These are phyloP conservation scores for Wickerhamiella infanticola DNA, from an alignment of 1,139 yeast genomes.

Conservation along the genomic window DNA sequence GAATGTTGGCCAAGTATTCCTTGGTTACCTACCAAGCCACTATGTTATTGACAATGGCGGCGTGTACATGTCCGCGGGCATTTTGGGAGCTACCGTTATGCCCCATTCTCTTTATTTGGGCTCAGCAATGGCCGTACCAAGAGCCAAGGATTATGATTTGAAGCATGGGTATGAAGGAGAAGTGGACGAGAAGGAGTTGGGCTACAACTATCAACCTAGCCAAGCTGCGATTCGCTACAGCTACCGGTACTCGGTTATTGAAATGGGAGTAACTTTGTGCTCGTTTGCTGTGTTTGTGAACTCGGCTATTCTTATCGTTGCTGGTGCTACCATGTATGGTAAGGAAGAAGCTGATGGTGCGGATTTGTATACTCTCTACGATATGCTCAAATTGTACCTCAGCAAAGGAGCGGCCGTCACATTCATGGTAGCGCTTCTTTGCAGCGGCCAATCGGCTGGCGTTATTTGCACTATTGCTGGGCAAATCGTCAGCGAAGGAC, in stretches of 20 bases:
- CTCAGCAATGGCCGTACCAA: slow-evolving; percentile 59
- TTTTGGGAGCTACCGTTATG: slow-evolving; percentile 75
- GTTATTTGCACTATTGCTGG: slow-evolving; percentile 81
- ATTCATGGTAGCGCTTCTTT: slow-evolving; percentile 58
- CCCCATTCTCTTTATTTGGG: slow-evolving; percentile 67
- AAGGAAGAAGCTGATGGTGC: slow-evolving; percentile 55
- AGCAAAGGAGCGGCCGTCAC: slow-evolving; percentile 65
- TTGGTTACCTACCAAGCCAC: slow-evolving; percentile 57
- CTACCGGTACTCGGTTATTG: slow-evolving; percentile 49
- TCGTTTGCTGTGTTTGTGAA: slow-evolving; percentile 69
- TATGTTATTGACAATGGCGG: slow-evolving; percentile 50
- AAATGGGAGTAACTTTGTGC: slow-evolving; percentile 48
- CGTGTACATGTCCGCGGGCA: slow-evolving; percentile 57
- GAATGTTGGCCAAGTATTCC: slow-evolving; percentile 36
- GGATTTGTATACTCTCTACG: slow-evolving; percentile 56
- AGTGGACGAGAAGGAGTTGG: slow-evolving; percentile 19
- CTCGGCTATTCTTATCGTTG: slow-evolving; percentile 57
- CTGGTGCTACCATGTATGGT: slow-evolving; percentile 49
- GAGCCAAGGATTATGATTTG: slow-evolving; percentile 45
- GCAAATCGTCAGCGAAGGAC: slow-evolving; percentile 74
- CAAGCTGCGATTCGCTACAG: slow-evolving; percentile 48
- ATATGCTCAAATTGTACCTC: slow-evolving; percentile 37
- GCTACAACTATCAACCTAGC: slow-evolving; percentile 46
- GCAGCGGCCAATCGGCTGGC: slow-evolving; percentile 73
- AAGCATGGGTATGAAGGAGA: slow-evolving; percentile 12